A percentile compares a stretch with the other conserved stretches of the same genome.
Evolutionary conservation across 305 asterid genomes (phyloP).

Genomic region (Solanum hybrid): DNA sequence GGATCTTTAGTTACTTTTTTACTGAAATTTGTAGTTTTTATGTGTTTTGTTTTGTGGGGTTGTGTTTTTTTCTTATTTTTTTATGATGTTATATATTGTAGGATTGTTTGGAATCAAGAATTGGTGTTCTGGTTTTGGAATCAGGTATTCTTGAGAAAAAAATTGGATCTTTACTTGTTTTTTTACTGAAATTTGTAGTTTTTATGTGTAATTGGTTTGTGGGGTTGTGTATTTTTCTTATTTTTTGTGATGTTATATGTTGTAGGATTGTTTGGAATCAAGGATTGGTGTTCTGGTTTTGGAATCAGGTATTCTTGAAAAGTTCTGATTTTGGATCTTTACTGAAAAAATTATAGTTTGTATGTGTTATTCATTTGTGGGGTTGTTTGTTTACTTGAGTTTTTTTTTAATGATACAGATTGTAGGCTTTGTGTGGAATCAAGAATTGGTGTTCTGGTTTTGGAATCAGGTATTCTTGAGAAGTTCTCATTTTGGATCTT

Average conservation of each 20-base stretch:
- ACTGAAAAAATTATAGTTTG: background rate
- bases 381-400: background rate
- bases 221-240: background rate
- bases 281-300: background rate
- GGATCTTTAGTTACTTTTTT: background rate
- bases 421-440: background rate
- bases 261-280: background rate
- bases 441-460: background rate
- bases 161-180: background rate
- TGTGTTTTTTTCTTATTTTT: background rate
- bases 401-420: background rate
- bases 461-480: background rate
- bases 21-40: background rate
- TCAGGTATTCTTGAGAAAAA: background rate
- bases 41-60: background rate
- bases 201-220: background rate
- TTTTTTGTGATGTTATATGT: background rate
- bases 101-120: background rate
- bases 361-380: background rate
- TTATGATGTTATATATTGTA: background rate
- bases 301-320: background rate
- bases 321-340: background rate
- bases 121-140: background rate
- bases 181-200: background rate
- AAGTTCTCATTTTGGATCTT: background rate